phyloP scores from a whole-genome alignment of 805 yeast genomes.

The Starmerella roubikii region DNA sequence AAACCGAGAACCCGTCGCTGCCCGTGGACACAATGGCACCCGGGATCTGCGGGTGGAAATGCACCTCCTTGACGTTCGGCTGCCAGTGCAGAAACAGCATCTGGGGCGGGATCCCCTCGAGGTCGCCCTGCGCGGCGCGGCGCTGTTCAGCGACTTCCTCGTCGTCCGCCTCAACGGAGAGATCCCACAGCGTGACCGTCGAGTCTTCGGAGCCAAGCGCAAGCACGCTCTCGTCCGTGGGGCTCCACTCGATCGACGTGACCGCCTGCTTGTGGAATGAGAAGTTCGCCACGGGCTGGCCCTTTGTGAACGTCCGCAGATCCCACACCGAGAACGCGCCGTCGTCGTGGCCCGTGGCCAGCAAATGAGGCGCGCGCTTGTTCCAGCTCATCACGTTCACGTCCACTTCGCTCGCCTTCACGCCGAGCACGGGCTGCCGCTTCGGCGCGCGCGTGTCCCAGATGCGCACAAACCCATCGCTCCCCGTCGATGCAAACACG shows the following conservation, averaged over 20 bases:
- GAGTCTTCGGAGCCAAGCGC: conserved; percentile 96
- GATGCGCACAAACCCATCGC: conserved; percentile 80
- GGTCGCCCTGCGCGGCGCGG: conserved; percentile 54
- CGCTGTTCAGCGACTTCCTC: conserved; percentile 85
- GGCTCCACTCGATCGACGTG: conserved; percentile 88
- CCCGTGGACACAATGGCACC: conserved; percentile 93
- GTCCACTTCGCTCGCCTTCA: conserved; percentile 66
- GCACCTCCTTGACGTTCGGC: conserved; percentile 89
- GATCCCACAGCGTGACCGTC: conserved; percentile 94
- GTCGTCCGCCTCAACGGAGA: conserved; percentile 97
- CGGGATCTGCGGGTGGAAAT: conserved; percentile 96
- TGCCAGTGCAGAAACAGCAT: conserved; percentile 96
- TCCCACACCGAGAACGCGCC: conserved; percentile 99
- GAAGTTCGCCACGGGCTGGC: conserved; percentile 79
- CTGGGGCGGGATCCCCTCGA: conserved; percentile 89
- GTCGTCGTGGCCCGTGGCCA: conserved; percentile 95
- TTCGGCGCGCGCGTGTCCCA: conserved; percentile 95
- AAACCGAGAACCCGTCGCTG: conserved; percentile 81
- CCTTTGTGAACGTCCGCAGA: conserved; percentile 64
- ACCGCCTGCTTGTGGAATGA: conserved; percentile 90
- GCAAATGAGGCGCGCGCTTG: conserved; percentile 64
- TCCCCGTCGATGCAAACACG: conserved; percentile 89
- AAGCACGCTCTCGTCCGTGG: conserved; percentile 84
- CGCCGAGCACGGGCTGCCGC: conserved; percentile 80
- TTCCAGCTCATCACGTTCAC: conserved; percentile 96